Base-by-base conservation (phyloP, 768 basidiomycete species). In the Hypsizygus marmoreus region DNA sequence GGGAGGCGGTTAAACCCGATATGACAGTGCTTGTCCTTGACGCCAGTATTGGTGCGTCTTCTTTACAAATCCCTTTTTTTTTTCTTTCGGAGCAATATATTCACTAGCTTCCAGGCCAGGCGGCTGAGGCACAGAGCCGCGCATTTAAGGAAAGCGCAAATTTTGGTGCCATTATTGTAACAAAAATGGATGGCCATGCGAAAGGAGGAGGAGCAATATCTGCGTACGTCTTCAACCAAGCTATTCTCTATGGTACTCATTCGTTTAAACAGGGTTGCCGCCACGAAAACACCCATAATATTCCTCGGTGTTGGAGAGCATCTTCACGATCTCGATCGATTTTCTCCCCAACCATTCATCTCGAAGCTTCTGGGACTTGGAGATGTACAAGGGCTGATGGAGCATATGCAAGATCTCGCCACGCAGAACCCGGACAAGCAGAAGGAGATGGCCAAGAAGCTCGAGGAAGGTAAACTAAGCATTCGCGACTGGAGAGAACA, bases 181-280 rank as follows among this genome's bases (percentile, higher is more conserved):
- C 97, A 9, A 99, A 99, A 71, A 92, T 99, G 85, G 97, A 99
- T 57, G 97, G 97, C 4, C 97, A 99, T 59, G 97, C 97, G 1
- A 98, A 97, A 64, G 97, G 97, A 45, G 97, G 97, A 65, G 97
- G 97, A 17, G 97, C 97, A 23, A 98, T 99, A 49, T 99, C 97
- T 34, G 95, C 95, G 95, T 97, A 70, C 49, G 93, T 77, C 35
- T 25, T 33, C 32, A 13, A 19, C 5, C 7, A 13, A 32, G 11
- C 31, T 17, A 19, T 43, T 10, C n/a, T 17, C 23, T 40, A 28
- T 24, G 14, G 5, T 22, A 31, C 24, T 26, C 16, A 26, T 12
- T 11, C 23, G 28, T 23, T 45, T 53, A 40, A 52, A 45, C 35
- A 97, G 95, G 51, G 97, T 99, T 35, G 97, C 97, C n/a, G 95